Conservation (phyloP, 192 early-diverging fungal genomes). For the Phlyctochytrium planicorne region DNA sequence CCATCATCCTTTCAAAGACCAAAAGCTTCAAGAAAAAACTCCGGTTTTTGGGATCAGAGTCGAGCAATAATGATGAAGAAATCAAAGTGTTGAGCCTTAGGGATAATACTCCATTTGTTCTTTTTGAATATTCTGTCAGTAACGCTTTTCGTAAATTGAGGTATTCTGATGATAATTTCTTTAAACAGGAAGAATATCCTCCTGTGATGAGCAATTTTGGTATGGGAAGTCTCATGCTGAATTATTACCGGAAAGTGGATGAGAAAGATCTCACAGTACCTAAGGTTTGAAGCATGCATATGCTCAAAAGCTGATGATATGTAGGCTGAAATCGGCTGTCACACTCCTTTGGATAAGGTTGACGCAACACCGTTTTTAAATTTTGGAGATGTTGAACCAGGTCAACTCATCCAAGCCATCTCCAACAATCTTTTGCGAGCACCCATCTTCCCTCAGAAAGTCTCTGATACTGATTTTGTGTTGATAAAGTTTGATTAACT, state of each 20-base stretch:
- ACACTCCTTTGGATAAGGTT: conserved; percentile 80
- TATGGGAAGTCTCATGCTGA: conserved; percentile 92
- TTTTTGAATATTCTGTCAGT: conserved; percentile 84
- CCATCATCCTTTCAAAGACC: conserved; percentile 73
- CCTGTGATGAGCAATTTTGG: conserved; percentile 88
- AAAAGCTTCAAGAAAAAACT: conserved; percentile 73
- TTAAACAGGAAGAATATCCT: conserved; percentile 88
- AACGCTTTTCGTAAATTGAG: neutral
- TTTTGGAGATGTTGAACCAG: conserved; percentile 93
- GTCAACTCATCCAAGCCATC: conserved; percentile 82
- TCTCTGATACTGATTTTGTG: conserved; percentile 77
- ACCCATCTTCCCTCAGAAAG: conserved; percentile 80
- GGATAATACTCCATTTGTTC: conserved; percentile 76
- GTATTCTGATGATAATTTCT: neutral
- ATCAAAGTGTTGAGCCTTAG: conserved; percentile 87
- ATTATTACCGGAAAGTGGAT: conserved; percentile 92
- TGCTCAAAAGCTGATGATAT: neutral
- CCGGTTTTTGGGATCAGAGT: conserved; percentile 44
- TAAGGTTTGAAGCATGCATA: neutral
- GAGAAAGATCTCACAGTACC: conserved; percentile 66
- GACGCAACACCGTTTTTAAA: conserved; percentile 92
- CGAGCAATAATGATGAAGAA: conserved; percentile 63
- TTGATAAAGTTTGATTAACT: conserved; percentile 55
- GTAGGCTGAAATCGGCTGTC: conserved; percentile 74
- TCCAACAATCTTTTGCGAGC: conserved; percentile 96